These are phyloP conservation scores for Neurospora sp. DNA, from an alignment of 495 filamentous ascomycete species.

Conservation along the genomic window DNA sequence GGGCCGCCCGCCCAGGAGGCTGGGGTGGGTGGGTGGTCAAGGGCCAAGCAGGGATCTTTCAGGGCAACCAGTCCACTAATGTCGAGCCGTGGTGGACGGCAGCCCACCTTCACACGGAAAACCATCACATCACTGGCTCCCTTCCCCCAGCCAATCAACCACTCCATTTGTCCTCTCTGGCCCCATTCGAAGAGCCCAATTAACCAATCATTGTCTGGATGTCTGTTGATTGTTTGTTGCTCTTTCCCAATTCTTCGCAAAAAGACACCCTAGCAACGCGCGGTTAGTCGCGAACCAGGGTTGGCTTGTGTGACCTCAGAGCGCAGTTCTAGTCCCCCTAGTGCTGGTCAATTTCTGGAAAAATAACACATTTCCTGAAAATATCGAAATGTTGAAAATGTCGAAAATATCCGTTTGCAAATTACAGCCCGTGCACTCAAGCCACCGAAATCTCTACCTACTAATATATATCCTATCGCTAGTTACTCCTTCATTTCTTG, in stretches of 20 bases:
- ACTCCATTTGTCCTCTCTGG: neutral
- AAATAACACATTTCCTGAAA: no score
- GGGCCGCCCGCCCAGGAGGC: neutral
- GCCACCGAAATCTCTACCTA: no score
- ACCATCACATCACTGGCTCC: neutral
- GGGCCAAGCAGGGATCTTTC: neutral
- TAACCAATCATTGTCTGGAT: neutral
- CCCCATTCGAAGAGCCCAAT: neutral
- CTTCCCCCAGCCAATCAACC: neutral
- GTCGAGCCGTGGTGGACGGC: neutral
- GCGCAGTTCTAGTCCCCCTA: neutral
- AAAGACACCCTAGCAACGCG: neutral
- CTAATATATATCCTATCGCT: no score
- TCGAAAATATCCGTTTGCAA: no score
- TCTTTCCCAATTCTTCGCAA: neutral
- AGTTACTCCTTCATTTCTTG: no score
- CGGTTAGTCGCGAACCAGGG: neutral
- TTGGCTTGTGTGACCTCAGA: neutral
- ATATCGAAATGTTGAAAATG: no score
- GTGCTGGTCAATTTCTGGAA: no score
- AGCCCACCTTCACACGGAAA: neutral
- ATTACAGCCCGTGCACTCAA: no score
- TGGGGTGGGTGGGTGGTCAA: neutral
- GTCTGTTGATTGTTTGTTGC: neutral
- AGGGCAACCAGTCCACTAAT: neutral